A percentile compares a stretch with the other conserved stretches of the same genome.
Evolutionary conservation across 176 grass and related monocot species (phyloP).

Genomic region (Juncus effusus): DNA sequence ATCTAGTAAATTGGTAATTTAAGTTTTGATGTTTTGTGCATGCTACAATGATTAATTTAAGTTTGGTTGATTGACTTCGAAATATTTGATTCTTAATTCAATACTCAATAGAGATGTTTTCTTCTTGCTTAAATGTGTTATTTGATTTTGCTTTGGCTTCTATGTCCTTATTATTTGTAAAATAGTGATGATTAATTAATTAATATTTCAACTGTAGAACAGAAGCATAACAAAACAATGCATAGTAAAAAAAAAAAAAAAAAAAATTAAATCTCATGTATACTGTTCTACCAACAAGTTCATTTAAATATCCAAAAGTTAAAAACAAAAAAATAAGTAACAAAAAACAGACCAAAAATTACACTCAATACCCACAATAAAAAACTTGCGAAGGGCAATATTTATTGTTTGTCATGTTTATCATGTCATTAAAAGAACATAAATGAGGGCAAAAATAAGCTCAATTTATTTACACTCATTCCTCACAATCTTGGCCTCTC

Average conservation of each 20-base stretch:
- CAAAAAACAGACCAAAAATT: constrained; percentile 1
- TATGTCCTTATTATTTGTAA: constrained; percentile 5
- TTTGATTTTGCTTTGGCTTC: not conserved
- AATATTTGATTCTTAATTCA: not conserved
- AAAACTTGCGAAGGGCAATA: constrained; percentile 15
- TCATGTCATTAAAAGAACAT: not conserved
- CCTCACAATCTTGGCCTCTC: constrained; percentile 18
- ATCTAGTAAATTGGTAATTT: constrained; percentile 18
- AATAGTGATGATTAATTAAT: not conserved
- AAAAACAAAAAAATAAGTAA: not conserved
- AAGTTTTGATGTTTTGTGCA: not conserved
- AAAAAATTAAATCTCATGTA: too few species aligned
- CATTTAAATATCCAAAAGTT: not conserved
- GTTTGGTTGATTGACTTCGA: not conserved
- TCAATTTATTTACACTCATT: constrained; percentile 18
- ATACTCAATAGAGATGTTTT: constrained; percentile 18
- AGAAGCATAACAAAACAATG: too few species aligned
- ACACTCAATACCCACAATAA: constrained; percentile 23
- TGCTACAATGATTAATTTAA: not conserved
- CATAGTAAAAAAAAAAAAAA: too few species aligned
- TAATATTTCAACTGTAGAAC: too few species aligned
- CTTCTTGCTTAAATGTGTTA: not conserved
- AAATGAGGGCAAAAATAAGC: constrained; percentile 12
- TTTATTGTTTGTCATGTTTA: constrained; percentile 18
- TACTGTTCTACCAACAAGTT: not conserved